Base-by-base conservation (phyloP, 352 stramenopile species). In the Nothophytophthora sp. region DNA sequence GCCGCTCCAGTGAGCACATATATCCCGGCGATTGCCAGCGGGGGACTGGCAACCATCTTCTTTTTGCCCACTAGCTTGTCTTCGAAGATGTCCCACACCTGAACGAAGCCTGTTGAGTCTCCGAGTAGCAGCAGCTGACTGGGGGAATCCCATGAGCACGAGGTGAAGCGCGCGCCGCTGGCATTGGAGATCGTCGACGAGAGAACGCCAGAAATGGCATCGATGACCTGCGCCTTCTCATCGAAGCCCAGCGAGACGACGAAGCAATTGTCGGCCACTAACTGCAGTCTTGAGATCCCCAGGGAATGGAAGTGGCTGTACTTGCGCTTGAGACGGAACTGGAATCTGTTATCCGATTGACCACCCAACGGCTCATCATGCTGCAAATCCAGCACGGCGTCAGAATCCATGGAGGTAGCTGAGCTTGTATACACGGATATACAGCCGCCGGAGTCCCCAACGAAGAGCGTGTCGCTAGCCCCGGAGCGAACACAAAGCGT, bases 181-280 rank as follows among this genome's bases (percentile, higher is more conserved):
- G 66, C 16, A 25, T 81, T 86, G 6, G 41, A 55, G 15, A 92
- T 81, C 13, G 79, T 88, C 0, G 75, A 64, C 13, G 79, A 84
- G 4, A 88, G 46, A 5, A 51, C 53, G 1, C 79, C 77, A 1
- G 74, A 84, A 43, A 84, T 87, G 5, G 77, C 73, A 44, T 92
- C 80, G 11, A 89, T 68, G 13, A 92, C 33, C 32, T 88, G 77
- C 1, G 78, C 77, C 23, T 87, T 90, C 16, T 89, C 70, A 33
- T 92, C 82, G 43, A 84, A 92, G 6, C 73, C 76, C 12, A 92
- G 67, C 1, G 82, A 90, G 8, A 91, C 76, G 9, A 92, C 65
- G 35, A 91, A 79, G 28, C 76, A 89, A 50, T 79, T 81, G 42
- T 87, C 77, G 7, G 72, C 71, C 12, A 92, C 55, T 23, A 88